Evolutionary conservation across 2,329 filamentous ascomycete species (phyloP), one percentile per base, ranked within the genome.

Genomic region (Ascochyta fabae): DNA sequence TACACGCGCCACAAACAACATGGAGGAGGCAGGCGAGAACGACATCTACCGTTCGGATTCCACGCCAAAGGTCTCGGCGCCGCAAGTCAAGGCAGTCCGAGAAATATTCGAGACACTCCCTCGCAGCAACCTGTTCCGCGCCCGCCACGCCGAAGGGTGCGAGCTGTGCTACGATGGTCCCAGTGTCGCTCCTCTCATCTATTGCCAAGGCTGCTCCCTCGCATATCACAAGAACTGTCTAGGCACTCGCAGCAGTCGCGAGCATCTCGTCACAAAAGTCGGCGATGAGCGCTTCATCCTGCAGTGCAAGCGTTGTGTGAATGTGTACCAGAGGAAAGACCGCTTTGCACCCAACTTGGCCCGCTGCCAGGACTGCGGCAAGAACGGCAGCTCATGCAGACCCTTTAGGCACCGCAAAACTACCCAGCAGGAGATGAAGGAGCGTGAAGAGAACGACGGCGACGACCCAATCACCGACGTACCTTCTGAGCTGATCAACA

Each of bases 231-330:
- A 90, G 73, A 78, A 78, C 36, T 99, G 95, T 69, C 81, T 99
- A 26, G 92, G 94, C 1, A 80, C 83, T 44, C 86, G 95, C 45
- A 84, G 83, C 47, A 80, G 74, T 12, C 84, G 95, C 57, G 92
- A 96, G n/a, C 95, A 98, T 72, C 79, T 95, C 33, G 91, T 91
- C 9, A 98, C 92, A 23, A 99, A 98, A 73, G 77, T 97, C 48
- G 87, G 81, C 2, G 80, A 88, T 1, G 86, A 88, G 2, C 77
- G 88, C 34, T 98, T 96, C 65, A 88, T 99, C 15, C 79, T 99
- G 35, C 95, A 99, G 72, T 99, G 95, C 77, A 88, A 87, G 62
- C 89, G 88, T 53, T 99, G 95, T 72, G 83, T 98, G 59, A 88
- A 88, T 3, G 70, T 83, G 19, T 83, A 87, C 41, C 79, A 80